Conservation (phyloP, 2,329 filamentous ascomycete genomes). For the Madurella fahalii region DNA sequence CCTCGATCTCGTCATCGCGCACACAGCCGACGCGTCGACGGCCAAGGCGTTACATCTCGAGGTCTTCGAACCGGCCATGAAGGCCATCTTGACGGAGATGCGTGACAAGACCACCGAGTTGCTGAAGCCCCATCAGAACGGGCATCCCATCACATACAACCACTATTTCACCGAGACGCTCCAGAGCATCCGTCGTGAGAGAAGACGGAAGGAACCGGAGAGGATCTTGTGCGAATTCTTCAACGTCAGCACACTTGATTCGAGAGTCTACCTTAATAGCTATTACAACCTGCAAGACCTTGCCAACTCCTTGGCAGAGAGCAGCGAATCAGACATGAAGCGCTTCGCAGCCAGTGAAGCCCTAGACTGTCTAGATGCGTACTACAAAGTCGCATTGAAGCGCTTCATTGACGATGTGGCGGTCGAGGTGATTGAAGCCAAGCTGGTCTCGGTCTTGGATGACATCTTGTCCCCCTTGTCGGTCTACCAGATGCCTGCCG, state of each 20-base stretch:
- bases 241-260: neutral
- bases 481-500: constrained; percentile 35
- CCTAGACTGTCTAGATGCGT: constrained; percentile 34
- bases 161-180: constrained; percentile 41
- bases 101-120: constrained; percentile 42
- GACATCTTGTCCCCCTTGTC: constrained; percentile 38
- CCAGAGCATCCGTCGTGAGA: constrained; percentile 27
- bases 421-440: constrained; percentile 39
- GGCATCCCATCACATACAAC: constrained; percentile 53
- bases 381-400: constrained; percentile 40
- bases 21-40: constrained; percentile 35
- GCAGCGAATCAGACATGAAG: constrained; percentile 26
- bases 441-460: constrained; percentile 34
- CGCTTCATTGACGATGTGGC: constrained; percentile 42
- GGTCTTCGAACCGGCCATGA: constrained; percentile 29
- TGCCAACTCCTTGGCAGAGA: neutral
- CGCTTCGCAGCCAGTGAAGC: constrained; percentile 31
- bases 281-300: constrained; percentile 4
- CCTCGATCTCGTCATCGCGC: constrained; percentile 40
- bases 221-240: constrained; percentile 6
- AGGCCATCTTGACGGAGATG: constrained; percentile 33
- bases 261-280: neutral
- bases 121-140: constrained; percentile 39
- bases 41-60: constrained; percentile 33
- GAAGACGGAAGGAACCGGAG: constrained; percentile 3